Evolutionary conservation across 1,284 basidiomycete genomes (phyloP).

Genomic region (Schizophyllum amplum): DNA sequence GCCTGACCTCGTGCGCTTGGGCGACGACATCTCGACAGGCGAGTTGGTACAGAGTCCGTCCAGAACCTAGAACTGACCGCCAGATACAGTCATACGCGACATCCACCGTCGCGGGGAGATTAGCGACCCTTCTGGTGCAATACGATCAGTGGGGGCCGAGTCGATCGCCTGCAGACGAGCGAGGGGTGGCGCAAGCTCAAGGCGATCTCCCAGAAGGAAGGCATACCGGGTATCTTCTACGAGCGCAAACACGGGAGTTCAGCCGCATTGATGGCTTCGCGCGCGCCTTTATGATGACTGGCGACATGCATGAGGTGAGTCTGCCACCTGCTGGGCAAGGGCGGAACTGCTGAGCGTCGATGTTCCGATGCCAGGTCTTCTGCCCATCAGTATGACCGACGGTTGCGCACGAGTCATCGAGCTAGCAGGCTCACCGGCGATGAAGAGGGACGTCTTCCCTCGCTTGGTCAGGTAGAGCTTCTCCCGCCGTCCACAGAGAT

Average conservation of each 20-base stretch:
- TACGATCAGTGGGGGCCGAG: conserved; percentile 65
- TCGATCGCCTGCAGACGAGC: conserved; percentile 58
- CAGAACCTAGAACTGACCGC: background rate
- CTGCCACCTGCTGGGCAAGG: background rate
- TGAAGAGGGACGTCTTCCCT: conserved; percentile 51
- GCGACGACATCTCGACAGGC: conserved; percentile 47
- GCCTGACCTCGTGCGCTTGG: conserved; percentile 45
- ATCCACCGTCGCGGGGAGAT: conserved; percentile 39
- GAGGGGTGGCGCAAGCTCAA: conserved; percentile 70
- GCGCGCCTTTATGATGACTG: conserved; percentile 53
- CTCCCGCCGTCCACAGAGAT: background rate
- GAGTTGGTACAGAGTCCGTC: conserved; percentile 12
- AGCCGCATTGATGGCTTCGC: conserved; percentile 57
- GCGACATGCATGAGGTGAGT: conserved; percentile 54
- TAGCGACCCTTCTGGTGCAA: conserved; percentile 45
- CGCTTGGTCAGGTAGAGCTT: conserved; percentile 46
- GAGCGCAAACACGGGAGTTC: conserved; percentile 49
- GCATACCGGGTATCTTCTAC: conserved; percentile 56
- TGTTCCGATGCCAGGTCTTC: no score
- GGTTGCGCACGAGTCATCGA: conserved; percentile 68
- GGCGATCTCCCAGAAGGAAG: conserved; percentile 60
- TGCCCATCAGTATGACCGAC: conserved; percentile 75
- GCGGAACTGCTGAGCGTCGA: no score
- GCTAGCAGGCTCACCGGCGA: conserved; percentile 47
- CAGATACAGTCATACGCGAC: conserved; percentile 22